These are phyloP conservation scores for Rhizopus sp. DNA, from an alignment of 371 early-diverging fungal genomes.

Conservation along the genomic window DNA sequence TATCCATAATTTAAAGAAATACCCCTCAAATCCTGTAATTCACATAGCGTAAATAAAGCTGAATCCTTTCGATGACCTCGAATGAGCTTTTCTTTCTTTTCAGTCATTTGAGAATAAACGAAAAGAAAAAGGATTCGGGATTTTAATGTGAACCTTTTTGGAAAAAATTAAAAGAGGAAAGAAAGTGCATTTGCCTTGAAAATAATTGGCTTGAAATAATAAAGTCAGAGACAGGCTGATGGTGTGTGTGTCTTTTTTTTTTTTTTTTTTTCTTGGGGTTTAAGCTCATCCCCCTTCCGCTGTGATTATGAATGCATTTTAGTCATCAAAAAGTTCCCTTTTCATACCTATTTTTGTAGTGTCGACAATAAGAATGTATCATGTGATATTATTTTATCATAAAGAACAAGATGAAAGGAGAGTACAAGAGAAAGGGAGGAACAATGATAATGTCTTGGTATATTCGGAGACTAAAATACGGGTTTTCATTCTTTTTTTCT, in stretches of 20 bases:
- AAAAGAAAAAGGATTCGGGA: conserved; percentile 4
- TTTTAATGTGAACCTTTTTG: neutral
- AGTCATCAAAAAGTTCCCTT: too few relatives aligned
- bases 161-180: neutral
- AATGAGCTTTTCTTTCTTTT: conserved; percentile 29
- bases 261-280: too few relatives aligned
- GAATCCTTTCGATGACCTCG: conserved; percentile 49
- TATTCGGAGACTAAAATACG: neutral
- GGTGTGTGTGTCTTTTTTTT: too few relatives aligned
- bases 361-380: too few relatives aligned
- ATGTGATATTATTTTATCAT: neutral
- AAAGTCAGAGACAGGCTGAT: too few relatives aligned
- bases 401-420: neutral
- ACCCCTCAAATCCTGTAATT: conserved; percentile 51
- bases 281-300: too few relatives aligned
- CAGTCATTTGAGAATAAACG: conserved; percentile 8
- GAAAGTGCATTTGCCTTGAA: neutral
- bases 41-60: conserved; percentile 35
- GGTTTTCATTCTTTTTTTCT: conserved; percentile 5
- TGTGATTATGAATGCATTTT: too few relatives aligned
- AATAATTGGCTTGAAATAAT: too few relatives aligned
- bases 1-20: neutral
- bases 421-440: neutral
- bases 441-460: neutral
- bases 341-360: too few relatives aligned